Conservation (phyloP, 805 yeast species). For the Kurtzmaniella cleridarum region DNA sequence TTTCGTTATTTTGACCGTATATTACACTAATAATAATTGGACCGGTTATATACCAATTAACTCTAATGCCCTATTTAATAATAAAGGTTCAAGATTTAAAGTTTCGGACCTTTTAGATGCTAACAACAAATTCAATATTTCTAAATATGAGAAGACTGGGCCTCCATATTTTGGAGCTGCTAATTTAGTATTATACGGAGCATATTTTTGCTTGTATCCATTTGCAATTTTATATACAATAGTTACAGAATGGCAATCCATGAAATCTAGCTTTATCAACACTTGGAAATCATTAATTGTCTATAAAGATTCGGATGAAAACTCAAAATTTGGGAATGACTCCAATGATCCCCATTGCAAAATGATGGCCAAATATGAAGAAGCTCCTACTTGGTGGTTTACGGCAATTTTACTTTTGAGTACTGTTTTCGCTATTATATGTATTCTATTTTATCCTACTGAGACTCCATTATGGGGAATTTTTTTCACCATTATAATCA, state of each 20-base stretch:
- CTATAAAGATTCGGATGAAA: constrained; percentile 17
- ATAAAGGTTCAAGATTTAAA: constrained; percentile 43
- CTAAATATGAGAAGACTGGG: constrained; percentile 48
- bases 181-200: constrained; percentile 53
- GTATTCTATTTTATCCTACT: constrained; percentile 43
- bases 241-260: constrained; percentile 40
- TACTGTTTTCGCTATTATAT: constrained; percentile 37
- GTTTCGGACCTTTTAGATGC: constrained; percentile 42
- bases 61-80: constrained; percentile 48
- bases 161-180: constrained; percentile 67
- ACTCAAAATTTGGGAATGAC: constrained; percentile 20
- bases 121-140: constrained; percentile 39
- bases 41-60: constrained; percentile 47
- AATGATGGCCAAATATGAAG: constrained; percentile 56
- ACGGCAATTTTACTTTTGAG: constrained; percentile 39
- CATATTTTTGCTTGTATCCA: constrained; percentile 52
- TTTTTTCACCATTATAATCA: constrained; percentile 50
- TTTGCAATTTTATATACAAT: constrained; percentile 47
- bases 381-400: constrained; percentile 77
- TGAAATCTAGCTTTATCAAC: constrained; percentile 32
- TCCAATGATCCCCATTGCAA: constrained; percentile 49
- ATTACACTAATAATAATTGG: constrained; percentile 47
- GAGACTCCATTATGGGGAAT: constrained; percentile 63
- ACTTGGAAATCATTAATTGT: constrained; percentile 26
- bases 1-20: constrained; percentile 24